These are phyloP conservation scores for Crotalaria pallida DNA, from an alignment of 306 rosid species.

Conservation along the genomic window DNA sequence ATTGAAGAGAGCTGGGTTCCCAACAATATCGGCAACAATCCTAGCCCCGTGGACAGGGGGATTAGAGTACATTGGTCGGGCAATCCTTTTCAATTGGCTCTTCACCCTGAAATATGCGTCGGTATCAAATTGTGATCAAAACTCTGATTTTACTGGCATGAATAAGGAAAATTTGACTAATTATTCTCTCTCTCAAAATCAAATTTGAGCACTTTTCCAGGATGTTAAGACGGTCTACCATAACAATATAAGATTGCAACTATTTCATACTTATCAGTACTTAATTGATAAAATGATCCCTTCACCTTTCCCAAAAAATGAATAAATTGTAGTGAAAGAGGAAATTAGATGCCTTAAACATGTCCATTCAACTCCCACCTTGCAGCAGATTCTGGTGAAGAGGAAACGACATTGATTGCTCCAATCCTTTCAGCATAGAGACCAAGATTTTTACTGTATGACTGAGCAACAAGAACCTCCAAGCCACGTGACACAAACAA, in stretches of 20 bases:
- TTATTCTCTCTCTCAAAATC: neutral
- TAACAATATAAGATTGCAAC: conserved; percentile 8
- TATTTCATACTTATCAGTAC: neutral
- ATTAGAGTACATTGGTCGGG: conserved; percentile 98
- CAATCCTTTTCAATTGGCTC: conserved; percentile 94
- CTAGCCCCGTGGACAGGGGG: conserved; percentile 95
- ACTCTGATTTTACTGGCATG: neutral
- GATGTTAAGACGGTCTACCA: neutral
- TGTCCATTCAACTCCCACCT: conserved; percentile 41
- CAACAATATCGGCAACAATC: conserved; percentile 92
- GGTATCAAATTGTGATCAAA: conserved; percentile 16
- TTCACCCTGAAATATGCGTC: conserved; percentile 66
- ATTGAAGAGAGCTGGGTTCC: conserved; percentile 64
- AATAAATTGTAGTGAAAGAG: neutral
- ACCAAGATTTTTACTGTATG: conserved; percentile 95
- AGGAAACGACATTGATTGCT: conserved; percentile 79
- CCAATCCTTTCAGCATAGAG: conserved; percentile 98
- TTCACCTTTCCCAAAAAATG: neutral
- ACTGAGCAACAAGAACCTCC: conserved; percentile 95
- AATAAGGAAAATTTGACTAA: too few relatives aligned
- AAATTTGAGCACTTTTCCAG: neutral
- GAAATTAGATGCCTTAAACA: conserved; percentile 2
- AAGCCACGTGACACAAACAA: conserved; percentile 81
- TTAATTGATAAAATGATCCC: neutral
- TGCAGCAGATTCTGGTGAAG: conserved; percentile 79